Percentiles rank a stretch among this genome's conserved stretches.
Conservation (phyloP, 768 basidiomycete genomes). For the Fibroporia radiculosa region DNA sequence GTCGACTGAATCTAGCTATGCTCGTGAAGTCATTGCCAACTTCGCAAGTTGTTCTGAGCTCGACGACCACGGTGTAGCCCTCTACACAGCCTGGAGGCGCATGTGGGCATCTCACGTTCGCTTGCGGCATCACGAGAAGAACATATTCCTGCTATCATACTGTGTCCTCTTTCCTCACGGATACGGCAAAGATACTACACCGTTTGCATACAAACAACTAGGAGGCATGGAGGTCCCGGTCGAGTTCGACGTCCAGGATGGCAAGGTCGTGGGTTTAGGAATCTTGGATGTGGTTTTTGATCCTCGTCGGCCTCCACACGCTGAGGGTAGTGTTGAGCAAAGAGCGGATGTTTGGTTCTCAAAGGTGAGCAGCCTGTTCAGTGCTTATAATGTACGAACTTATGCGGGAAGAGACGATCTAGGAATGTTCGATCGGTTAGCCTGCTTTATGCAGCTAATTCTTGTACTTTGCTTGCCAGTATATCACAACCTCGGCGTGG, state of each 20-base stretch:
- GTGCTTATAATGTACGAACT: no score
- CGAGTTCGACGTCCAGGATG: slow-evolving; percentile 6
- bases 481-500: no score
- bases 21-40: slow-evolving; percentile 18
- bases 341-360: slow-evolving; percentile 11
- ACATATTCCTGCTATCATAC: slow-evolving; percentile 16
- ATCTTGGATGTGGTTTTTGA: slow-evolving; percentile 5
- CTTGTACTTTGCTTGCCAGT: no score
- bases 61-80: neutral
- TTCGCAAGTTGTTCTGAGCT: slow-evolving; percentile 16
- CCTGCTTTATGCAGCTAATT: no score
- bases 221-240: neutral
- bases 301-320: neutral
- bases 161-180: slow-evolving; percentile 27
- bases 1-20: slow-evolving; percentile 15
- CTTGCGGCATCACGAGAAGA: slow-evolving; percentile 12
- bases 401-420: no score
- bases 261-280: slow-evolving; percentile 8
- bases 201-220: slow-evolving; percentile 8
- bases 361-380: no score
- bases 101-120: slow-evolving; percentile 32
- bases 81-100: slow-evolving; percentile 9
- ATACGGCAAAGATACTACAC: slow-evolving; percentile 22
- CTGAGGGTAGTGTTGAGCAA: neutral
- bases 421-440: no score